Evolutionary conservation across 1,139 yeast species (phyloP), one percentile per base, ranked within the genome.

Genomic region (Geotrichum europaeum): DNA sequence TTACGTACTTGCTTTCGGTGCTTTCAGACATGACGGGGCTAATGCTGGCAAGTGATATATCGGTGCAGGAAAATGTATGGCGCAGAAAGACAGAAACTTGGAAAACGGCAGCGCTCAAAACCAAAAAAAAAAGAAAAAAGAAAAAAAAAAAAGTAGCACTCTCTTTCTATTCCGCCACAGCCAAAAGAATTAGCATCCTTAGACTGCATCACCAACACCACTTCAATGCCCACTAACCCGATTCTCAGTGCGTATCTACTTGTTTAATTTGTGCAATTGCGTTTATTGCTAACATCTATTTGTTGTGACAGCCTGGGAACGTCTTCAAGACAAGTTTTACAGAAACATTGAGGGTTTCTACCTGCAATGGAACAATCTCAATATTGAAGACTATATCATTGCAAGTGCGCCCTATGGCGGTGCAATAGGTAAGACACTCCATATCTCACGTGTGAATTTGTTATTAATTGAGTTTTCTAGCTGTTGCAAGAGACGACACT

Each of bases 331-430:
- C 63, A 67, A 65, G 52, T 75, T 73, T 63, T 74, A 72, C 61
- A 65, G 76, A 28, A 70, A 66, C 55, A 61, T 69, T 49, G 77
- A 75, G 55, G 76, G 76, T 10, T 74, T 73, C 58, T 64, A 69
- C 40, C 65, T 74, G 66, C 69, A 69, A 53, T 74, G 77, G 76
- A 68, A 69, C 36, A 65, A 65, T 5, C 59, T 68, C 12, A 70
- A 72, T 25, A 58, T 78, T 13, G 67, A 66, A 4, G 71, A 73
- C 40, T 69, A 66, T 60, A 64, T 74, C 20, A 73, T 80, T 15
- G 73, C 78, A 9, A 72, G 78, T 24, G 79, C 82, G 1, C 76
- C 80, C 1, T 73, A 70, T 59, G 81, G 81, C 2, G 79, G 84
- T 13, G 74, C 79, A 3, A 70, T 82, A 49, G 56, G 56, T 53